Evolutionary conservation across 2,329 filamentous ascomycete genomes (phyloP).

Genomic region (Stagonosporopsis tanaceti): DNA sequence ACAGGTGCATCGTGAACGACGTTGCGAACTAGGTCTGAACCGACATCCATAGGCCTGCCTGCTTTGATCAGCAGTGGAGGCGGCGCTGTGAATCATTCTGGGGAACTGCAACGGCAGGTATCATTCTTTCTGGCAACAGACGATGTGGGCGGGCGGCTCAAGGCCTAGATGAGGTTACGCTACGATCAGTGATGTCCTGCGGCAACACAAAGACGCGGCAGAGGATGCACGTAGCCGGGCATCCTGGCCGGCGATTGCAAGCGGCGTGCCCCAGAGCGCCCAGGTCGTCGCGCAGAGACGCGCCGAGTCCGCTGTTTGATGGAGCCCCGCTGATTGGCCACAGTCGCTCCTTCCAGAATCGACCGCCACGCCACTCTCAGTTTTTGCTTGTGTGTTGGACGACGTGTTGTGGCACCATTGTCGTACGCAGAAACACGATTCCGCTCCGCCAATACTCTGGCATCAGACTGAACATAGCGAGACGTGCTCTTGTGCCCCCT

Average conservation of each 20-base stretch:
- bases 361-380: slow-evolving; percentile 29
- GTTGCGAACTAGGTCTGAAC: slow-evolving; percentile 2
- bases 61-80: slow-evolving; percentile 18
- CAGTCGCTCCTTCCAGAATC: slow-evolving; percentile 25
- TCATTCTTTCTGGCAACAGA: slow-evolving; percentile 27
- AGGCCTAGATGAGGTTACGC: slow-evolving; percentile 29
- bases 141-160: slow-evolving; percentile 25
- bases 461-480: slow-evolving; percentile 17
- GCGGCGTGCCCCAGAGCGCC: slow-evolving; percentile 14
- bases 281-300: slow-evolving; percentile 10
- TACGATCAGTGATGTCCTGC: slow-evolving; percentile 27
- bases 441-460: slow-evolving; percentile 28
- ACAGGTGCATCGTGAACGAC: slow-evolving; percentile 18
- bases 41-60: slow-evolving; percentile 5
- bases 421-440: slow-evolving; percentile 28
- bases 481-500: slow-evolving; percentile 26
- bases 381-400: slow-evolving; percentile 28
- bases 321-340: slow-evolving; percentile 31
- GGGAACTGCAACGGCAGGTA: slow-evolving; percentile 26
- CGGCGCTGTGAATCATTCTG: slow-evolving; percentile 28
- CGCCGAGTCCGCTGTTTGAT: slow-evolving; percentile 19
- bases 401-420: slow-evolving; percentile 32
- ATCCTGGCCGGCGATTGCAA: slow-evolving; percentile 32
- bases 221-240: slow-evolving; percentile 36
- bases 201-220: slow-evolving; percentile 28